Conservation (phyloP, 2,329 filamentous ascomycete genomes). For the Pseudopyrenochaeta lycopersici region DNA sequence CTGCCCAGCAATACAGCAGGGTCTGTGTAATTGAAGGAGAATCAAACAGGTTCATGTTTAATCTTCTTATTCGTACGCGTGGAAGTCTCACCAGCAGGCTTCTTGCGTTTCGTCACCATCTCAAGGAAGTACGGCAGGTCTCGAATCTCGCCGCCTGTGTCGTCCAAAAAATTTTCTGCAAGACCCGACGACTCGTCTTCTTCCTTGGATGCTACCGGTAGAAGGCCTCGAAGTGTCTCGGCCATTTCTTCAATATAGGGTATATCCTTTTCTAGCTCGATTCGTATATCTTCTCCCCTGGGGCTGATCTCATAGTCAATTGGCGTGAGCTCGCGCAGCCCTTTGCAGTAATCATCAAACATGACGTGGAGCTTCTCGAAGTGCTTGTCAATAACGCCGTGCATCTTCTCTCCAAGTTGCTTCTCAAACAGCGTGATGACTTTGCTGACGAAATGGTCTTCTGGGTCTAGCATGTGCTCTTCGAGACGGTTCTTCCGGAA, state of each 20-base stretch:
- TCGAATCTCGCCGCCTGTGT: background rate
- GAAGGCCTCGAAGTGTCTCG: background rate
- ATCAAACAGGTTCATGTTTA: background rate
- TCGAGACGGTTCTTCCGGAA: constrained; percentile 19
- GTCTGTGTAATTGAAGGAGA: background rate
- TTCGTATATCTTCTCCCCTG: constrained; percentile 8
- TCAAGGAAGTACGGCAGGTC: background rate
- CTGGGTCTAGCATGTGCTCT: constrained; percentile 6
- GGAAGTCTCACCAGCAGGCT: background rate
- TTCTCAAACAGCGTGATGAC: constrained; percentile 11
- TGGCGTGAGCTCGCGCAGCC: constrained; percentile 6
- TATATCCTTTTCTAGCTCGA: constrained; percentile 4
- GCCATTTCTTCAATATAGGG: constrained; percentile 3
- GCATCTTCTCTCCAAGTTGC: constrained; percentile 61
- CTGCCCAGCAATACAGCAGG: too few species aligned
- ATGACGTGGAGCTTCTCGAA: constrained; percentile 3
- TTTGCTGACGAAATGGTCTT: constrained; percentile 22
- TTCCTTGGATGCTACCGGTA: background rate
- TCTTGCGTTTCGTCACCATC: background rate
- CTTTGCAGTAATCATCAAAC: constrained; percentile 3
- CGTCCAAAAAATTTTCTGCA: background rate
- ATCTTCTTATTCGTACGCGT: background rate
- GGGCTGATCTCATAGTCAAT: constrained; percentile 9
- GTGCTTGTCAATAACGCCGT: constrained; percentile 15
- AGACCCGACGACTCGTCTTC: background rate